Evolutionary conservation across 2,329 filamentous ascomycete species (phyloP).

Genomic region (Botrytis tulipae): DNA sequence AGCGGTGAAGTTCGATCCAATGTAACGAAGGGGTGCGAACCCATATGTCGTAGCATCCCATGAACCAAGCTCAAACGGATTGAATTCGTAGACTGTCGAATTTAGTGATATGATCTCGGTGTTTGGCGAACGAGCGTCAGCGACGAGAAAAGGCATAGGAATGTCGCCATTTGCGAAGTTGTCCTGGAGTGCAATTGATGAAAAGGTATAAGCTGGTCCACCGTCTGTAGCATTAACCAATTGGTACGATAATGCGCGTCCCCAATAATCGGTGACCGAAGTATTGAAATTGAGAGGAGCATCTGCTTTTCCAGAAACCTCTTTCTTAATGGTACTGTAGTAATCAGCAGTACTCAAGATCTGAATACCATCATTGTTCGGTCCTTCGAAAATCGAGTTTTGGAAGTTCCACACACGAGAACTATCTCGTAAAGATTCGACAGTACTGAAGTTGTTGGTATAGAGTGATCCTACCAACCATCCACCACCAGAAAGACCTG

Average conservation of each 20-base stretch:
- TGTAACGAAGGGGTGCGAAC: conserved; percentile 67
- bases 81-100: conserved; percentile 74
- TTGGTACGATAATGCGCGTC: conserved; percentile 81
- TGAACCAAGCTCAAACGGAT: conserved; percentile 75
- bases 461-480: conserved; percentile 85
- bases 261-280: conserved; percentile 87
- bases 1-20: conserved; percentile 69
- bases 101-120: conserved; percentile 64
- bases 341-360: conserved; percentile 59
- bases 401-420: conserved; percentile 59
- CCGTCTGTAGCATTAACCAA: conserved; percentile 74
- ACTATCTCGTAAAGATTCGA: conserved; percentile 54
- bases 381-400: conserved; percentile 61
- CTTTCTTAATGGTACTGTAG: conserved; percentile 56
- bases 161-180: conserved; percentile 62
- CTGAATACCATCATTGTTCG: conserved; percentile 49
- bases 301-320: conserved; percentile 59
- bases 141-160: conserved; percentile 72
- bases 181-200: conserved; percentile 65
- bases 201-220: conserved; percentile 76
- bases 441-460: conserved; percentile 73
- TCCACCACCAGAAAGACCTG: conserved; percentile 77
- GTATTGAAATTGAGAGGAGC: conserved; percentile 66
- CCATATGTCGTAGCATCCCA: conserved; percentile 71
- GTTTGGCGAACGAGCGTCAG: conserved; percentile 64